Evolutionary conservation across 495 filamentous ascomycete genomes (phyloP).

Genomic region (Neurospora terricola): DNA sequence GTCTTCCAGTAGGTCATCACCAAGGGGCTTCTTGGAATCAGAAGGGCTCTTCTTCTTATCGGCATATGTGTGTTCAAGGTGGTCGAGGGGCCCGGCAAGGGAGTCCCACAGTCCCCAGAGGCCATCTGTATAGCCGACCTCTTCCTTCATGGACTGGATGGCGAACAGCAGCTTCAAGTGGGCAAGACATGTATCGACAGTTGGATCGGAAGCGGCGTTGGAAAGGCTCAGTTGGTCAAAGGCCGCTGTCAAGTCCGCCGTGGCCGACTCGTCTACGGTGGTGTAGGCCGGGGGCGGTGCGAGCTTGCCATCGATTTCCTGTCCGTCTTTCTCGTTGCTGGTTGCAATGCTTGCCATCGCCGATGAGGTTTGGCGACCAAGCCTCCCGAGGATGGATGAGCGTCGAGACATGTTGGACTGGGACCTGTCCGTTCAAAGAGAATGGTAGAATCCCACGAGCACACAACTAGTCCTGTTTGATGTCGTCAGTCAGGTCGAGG

Average conservation of each 20-base stretch:
- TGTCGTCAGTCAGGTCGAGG: neutral
- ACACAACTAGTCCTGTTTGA: neutral
- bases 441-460: neutral
- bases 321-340: neutral
- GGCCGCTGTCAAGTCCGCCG: slow-evolving; percentile 27
- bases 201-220: slow-evolving; percentile 15
- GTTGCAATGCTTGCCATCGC: neutral
- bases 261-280: neutral
- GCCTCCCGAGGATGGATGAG: neutral
- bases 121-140: slow-evolving; percentile 51
- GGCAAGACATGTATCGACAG: slow-evolving; percentile 46
- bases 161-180: slow-evolving; percentile 70
- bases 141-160: slow-evolving; percentile 57
- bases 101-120: slow-evolving; percentile 54
- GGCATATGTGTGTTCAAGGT: slow-evolving; percentile 11
- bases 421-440: neutral
- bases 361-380: neutral
- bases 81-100: slow-evolving; percentile 23
- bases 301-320: neutral
- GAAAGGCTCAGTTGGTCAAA: slow-evolving; percentile 31
- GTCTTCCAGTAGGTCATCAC: slow-evolving; percentile 10
- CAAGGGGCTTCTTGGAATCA: neutral
- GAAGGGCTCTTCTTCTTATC: slow-evolving; percentile 6
- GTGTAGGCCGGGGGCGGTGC: slow-evolving; percentile 3
- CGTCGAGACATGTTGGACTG: slow-evolving; percentile 1